Percentiles rank a stretch among this genome's conserved stretches.
Conservation (phyloP, 2,329 filamentous ascomycete species). For the Trichophaea hybrida region DNA sequence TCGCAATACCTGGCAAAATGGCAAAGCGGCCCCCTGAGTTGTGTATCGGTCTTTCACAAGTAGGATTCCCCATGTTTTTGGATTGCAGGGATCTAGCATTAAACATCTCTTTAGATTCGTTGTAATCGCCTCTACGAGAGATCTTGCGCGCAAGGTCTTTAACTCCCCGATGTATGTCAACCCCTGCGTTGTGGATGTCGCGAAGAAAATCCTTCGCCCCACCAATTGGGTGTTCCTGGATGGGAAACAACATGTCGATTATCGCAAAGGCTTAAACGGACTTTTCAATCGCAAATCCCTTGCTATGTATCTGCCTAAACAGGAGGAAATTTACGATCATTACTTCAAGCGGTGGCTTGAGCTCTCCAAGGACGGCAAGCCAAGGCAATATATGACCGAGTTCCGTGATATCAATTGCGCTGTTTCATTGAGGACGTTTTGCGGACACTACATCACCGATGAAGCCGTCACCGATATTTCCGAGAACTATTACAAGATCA, state of each 20-base stretch:
- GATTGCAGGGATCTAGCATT: background rate
- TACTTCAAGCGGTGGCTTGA: constrained; percentile 72
- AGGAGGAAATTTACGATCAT: constrained; percentile 78
- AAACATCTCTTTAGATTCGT: constrained; percentile 55
- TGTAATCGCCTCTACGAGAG: constrained; percentile 85
- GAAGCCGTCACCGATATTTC: constrained; percentile 85
- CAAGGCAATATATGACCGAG: constrained; percentile 73
- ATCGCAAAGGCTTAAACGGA: constrained; percentile 88
- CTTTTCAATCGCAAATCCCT: constrained; percentile 87
- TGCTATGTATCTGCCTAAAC: constrained; percentile 73
- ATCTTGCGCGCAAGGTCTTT: constrained; percentile 92
- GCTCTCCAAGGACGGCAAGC: constrained; percentile 60
- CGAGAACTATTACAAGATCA: constrained; percentile 94
- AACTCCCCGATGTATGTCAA: constrained; percentile 87
- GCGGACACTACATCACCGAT: constrained; percentile 86
- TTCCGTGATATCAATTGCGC: constrained; percentile 94
- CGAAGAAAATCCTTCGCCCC: constrained; percentile 78
- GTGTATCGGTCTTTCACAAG: constrained; percentile 99
- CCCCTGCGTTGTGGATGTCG: constrained; percentile 88
- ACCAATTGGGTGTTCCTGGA: constrained; percentile 97
- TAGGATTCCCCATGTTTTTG: constrained; percentile 32
- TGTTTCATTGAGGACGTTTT: constrained; percentile 90
- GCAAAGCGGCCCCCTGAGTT: constrained; percentile 80
- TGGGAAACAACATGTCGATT: constrained; percentile 87
- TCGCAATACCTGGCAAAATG: constrained; percentile 85